Evolutionary conservation across 441 rosid species (phyloP).

Genomic region (Omphalea diandra): DNA sequence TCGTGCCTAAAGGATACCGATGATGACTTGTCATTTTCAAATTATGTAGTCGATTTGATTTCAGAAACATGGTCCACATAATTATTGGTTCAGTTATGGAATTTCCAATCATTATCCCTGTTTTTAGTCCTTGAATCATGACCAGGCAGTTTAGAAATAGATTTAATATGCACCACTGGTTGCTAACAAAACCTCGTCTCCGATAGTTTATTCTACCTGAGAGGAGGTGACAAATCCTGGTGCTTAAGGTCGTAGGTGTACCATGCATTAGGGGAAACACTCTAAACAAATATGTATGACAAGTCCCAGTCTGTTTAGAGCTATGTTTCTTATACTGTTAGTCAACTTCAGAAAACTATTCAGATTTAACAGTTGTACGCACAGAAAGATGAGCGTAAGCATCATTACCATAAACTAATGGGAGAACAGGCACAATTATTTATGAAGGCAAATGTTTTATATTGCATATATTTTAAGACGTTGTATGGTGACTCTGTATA

Average conservation of each 20-base stretch:
- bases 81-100: conserved; percentile 8
- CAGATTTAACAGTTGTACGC: not conserved
- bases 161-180: not conserved
- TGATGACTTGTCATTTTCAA: conserved; percentile 1
- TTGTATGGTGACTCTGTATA: conserved; percentile 16
- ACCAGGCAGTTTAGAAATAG: not conserved
- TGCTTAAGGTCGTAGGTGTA: conserved; percentile 13
- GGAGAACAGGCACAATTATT: not conserved
- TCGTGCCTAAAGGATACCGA: not conserved
- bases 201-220: conserved; percentile 10
- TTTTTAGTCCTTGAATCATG: not conserved
- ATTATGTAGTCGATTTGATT: not conserved
- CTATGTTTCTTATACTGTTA: not conserved
- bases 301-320: not conserved
- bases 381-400: not conserved
- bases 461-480: conserved; percentile 2
- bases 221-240: conserved; percentile 19
- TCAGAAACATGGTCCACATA: conserved; percentile 8
- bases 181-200: not conserved
- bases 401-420: not conserved
- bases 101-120: not conserved
- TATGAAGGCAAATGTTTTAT: not conserved
- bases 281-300: not conserved
- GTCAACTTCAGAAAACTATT: not conserved
- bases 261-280: conserved; percentile 21